Conservation (phyloP, 441 rosid species). For the Biscutella laevigata region DNA sequence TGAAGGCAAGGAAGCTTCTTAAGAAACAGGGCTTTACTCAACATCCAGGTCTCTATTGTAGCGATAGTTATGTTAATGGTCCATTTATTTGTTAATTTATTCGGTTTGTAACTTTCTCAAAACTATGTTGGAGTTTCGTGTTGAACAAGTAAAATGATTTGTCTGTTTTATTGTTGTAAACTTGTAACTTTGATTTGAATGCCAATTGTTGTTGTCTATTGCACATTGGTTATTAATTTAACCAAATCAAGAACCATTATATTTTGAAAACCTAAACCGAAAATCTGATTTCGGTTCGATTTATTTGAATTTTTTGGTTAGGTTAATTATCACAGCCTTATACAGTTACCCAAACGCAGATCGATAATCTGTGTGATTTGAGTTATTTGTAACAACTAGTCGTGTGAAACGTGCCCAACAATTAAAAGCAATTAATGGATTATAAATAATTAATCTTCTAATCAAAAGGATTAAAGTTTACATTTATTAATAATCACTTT, state of each 20-base stretch:
- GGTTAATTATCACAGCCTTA: no score
- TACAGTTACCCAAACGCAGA: no score
- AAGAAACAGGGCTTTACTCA: constrained; percentile 68
- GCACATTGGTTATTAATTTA: background rate
- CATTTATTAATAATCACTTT: background rate
- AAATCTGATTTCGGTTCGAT: no score
- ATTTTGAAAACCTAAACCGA: no score
- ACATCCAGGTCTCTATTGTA: constrained; percentile 72
- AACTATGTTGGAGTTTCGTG: background rate
- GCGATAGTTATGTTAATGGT: constrained; percentile 39
- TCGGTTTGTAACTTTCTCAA: background rate
- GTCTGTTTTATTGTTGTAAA: background rate
- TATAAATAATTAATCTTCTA: background rate
- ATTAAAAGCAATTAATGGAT: background rate
- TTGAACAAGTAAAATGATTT: constrained; percentile 7
- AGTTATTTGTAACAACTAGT: no score
- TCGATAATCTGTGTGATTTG: no score
- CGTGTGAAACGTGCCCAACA: constrained; percentile 6
- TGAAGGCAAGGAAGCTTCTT: constrained; percentile 49
- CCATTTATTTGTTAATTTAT: constrained; percentile 37
- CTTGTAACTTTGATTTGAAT: constrained; percentile 1
- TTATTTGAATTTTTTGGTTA: no score
- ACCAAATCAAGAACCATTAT: no score
- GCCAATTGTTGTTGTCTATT: background rate
- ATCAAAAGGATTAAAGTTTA: no score